Evolutionary conservation across 257 asterid species (phyloP).

Genomic region (Parsonsia alboflavescens): DNA sequence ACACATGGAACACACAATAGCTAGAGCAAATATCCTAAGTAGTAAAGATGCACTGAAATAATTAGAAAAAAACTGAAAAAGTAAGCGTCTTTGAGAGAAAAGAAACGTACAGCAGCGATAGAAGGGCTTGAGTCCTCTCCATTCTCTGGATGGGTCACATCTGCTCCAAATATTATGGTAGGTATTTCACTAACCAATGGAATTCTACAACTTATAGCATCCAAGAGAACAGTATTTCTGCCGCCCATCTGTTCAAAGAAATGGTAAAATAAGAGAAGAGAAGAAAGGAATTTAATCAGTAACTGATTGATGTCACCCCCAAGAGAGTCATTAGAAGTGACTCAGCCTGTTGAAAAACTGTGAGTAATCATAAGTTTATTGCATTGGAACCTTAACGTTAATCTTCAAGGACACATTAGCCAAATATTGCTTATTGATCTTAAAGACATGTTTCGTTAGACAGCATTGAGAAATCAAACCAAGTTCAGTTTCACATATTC

Average conservation of each 20-base stretch:
- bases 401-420: slow-evolving; percentile 97
- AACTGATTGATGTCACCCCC: neutral
- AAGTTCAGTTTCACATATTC: slow-evolving; percentile 97
- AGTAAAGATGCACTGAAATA: neutral
- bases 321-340: neutral
- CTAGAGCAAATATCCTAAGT: slow-evolving; percentile 11
- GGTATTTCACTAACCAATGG: slow-evolving; percentile 97
- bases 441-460: slow-evolving; percentile 93
- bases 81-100: neutral
- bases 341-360: neutral
- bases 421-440: slow-evolving; percentile 92
- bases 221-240: slow-evolving; percentile 79
- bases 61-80: neutral
- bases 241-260: slow-evolving; percentile 87
- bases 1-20: neutral
- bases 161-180: slow-evolving; percentile 96
- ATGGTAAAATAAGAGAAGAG: neutral
- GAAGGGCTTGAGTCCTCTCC: slow-evolving; percentile 99
- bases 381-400: slow-evolving; percentile 67
- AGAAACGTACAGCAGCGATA: slow-evolving; percentile 80
- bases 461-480: slow-evolving; percentile 94
- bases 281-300: neutral
- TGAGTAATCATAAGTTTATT: neutral
- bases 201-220: slow-evolving; percentile 89
- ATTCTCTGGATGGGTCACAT: slow-evolving; percentile 98